Conservation (phyloP, 2,329 filamentous ascomycete genomes). For the Elsinoe fawcettii region DNA sequence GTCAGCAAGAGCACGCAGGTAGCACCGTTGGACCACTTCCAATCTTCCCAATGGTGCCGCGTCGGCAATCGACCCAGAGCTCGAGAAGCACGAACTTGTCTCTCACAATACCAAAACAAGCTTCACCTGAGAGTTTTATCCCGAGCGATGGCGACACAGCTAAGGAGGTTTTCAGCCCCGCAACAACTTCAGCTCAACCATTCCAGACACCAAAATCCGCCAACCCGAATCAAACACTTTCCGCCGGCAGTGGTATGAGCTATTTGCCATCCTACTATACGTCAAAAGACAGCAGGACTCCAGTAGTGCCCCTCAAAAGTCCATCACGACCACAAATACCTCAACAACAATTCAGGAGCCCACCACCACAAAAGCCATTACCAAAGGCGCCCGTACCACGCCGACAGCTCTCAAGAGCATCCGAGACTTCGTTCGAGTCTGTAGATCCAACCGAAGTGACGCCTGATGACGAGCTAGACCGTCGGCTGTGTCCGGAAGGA, state of each 20-base stretch:
- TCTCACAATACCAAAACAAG: conserved; percentile 13
- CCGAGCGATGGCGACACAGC: neutral
- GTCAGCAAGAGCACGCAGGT: neutral
- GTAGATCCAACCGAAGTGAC: conserved; percentile 39
- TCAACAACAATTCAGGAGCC: conserved; percentile 12
- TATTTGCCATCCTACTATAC: conserved; percentile 28
- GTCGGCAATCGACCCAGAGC: neutral
- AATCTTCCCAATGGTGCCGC: neutral
- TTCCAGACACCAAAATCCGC: conserved; percentile 10
- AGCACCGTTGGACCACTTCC: neutral
- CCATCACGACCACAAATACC: conserved; percentile 20
- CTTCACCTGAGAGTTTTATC: neutral
- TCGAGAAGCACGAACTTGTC: conserved; percentile 5
- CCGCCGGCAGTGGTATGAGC: conserved; percentile 20
- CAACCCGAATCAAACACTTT: conserved; percentile 14
- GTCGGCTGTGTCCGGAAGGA: conserved; percentile 36
- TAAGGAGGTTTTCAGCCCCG: neutral
- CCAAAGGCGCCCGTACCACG: conserved; percentile 9
- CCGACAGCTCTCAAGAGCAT: conserved; percentile 24
- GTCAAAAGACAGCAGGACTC: conserved; percentile 24
- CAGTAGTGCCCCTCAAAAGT: conserved; percentile 17
- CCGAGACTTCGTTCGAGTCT: conserved; percentile 42
- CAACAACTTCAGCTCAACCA: neutral
- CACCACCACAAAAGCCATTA: conserved; percentile 14
- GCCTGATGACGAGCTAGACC: conserved; percentile 38